Evolutionary conservation across 495 filamentous ascomycete genomes (phyloP), one percentile per base, ranked within the genome.

Genomic region (Penicillium salamii): DNA sequence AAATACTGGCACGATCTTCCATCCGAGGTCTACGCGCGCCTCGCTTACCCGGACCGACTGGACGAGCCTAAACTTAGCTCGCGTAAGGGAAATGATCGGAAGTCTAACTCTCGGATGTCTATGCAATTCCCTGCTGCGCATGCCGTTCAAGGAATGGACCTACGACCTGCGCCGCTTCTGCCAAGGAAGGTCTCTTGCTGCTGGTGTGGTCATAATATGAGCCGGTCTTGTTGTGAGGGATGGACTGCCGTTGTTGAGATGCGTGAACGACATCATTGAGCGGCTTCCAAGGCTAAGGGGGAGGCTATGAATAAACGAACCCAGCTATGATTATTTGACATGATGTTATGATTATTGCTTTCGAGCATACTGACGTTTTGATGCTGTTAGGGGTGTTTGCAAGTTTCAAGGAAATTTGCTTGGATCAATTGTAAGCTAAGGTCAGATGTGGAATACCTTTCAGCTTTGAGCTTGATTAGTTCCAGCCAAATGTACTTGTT

Each of bases 1-100:
- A 84, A 84, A 45, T 89, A 85, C 64, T 91, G 85, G 78, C 86
- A 91, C 65, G 88, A 91, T 55, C 79, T 90, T 65, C 88, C 88
- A 8, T 84, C 82, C 8, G 81, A 84, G 35, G 72, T 88, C 42
- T 90, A 90, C 57, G 82, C 87, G 46, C 85, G 78, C 57, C 86
- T 89, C 76, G 81, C 83, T 15, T 81, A 79, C 54, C 79, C 83
- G 8, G 81, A 85, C 46, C 74, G 72, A 18, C 61, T 80, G 14
- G 70, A 78, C 1, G 77, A 79, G 7, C 42, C 48, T 12, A 40
- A 44, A 4, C 23, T 53, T 1, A 57, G 55, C 47, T 26, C 47
- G 28, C 42, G 44, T 26, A 36, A 53, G 35, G 17, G 38, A 34
- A 35, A 18, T 34, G n/a, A 21, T 67, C 54, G 58, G 23, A 45